These are phyloP conservation scores for Termitomyces sp. DNA, from an alignment of 768 basidiomycete species.

Conservation along the genomic window DNA sequence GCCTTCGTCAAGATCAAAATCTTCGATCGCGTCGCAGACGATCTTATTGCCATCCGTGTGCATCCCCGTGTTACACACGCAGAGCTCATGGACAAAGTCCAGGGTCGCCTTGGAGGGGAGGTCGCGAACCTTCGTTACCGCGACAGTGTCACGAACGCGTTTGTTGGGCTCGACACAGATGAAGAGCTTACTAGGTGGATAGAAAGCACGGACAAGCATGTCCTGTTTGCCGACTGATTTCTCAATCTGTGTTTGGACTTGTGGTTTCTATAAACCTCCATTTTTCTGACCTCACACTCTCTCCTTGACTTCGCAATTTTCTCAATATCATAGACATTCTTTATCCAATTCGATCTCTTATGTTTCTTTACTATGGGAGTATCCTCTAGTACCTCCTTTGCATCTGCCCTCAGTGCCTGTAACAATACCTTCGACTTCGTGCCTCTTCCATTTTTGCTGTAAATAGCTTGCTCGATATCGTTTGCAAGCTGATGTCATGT, in stretches of 20 bases:
- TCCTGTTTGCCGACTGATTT: slow-evolving; percentile 76
- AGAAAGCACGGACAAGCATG: slow-evolving; percentile 75
- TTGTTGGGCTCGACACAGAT: slow-evolving; percentile 62
- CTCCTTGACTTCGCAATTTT: slow-evolving; percentile 1
- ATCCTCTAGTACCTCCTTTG: background rate
- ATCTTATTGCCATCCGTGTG: slow-evolving; percentile 94
- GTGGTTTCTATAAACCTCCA: background rate
- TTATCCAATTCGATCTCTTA: slow-evolving; percentile 17
- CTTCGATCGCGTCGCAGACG: slow-evolving; percentile 89
- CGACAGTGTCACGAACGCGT: slow-evolving; percentile 62
- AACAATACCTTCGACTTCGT: slow-evolving; percentile 4
- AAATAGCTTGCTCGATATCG: background rate
- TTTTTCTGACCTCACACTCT: background rate
- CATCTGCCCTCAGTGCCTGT: slow-evolving; percentile 1
- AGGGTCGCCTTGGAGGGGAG: slow-evolving; percentile 77
- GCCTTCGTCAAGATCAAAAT: slow-evolving; percentile 99
- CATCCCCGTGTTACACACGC: slow-evolving; percentile 85
- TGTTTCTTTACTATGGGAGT: slow-evolving; percentile 10
- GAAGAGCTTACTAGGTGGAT: slow-evolving; percentile 70
- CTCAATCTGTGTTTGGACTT: too few relatives aligned
- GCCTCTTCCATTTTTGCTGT: slow-evolving; percentile 3
- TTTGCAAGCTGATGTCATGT: slow-evolving; percentile 13
- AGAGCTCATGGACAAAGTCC: slow-evolving; percentile 91
- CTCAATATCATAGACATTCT: slow-evolving; percentile 10
- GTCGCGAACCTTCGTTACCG: slow-evolving; percentile 70